Evolutionary conservation across 2,329 filamentous ascomycete genomes (phyloP).

Genomic region (Verticillium dahliae): DNA sequence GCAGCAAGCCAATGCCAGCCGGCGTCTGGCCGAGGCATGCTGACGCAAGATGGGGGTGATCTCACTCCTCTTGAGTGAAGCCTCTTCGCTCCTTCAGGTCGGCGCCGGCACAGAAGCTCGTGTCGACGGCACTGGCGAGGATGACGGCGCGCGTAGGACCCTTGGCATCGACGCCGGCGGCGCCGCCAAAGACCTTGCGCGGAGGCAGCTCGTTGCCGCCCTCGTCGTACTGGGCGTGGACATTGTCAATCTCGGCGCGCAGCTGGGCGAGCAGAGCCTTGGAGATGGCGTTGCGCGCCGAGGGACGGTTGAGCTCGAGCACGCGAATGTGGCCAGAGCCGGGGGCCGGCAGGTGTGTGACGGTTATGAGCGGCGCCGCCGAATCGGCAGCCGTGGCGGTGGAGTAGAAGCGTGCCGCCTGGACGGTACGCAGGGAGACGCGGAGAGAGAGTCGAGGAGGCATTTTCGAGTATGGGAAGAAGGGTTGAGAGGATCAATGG

Average conservation of each 20-base stretch:
- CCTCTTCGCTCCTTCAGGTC: constrained; percentile 82
- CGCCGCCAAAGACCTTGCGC: constrained; percentile 35
- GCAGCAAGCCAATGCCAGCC: too few species aligned
- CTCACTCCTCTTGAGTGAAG: constrained; percentile 74
- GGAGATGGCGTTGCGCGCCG: constrained; percentile 87
- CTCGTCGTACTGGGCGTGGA: constrained; percentile 57
- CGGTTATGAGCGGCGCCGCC: constrained; percentile 52
- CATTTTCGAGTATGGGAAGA: constrained; percentile 17
- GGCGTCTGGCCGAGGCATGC: not conserved
- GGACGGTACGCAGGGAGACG: constrained; percentile 12
- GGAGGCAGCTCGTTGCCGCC: constrained; percentile 44
- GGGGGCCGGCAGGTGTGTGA: constrained; percentile 70
- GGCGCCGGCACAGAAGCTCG: constrained; percentile 87
- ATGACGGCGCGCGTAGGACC: constrained; percentile 73
- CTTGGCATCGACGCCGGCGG: constrained; percentile 34
- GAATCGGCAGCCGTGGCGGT: constrained; percentile 32
- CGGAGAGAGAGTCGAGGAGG: constrained; percentile 20
- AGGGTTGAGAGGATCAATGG: not conserved
- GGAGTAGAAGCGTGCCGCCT: constrained; percentile 29
- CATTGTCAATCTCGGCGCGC: constrained; percentile 62
- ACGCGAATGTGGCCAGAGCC: constrained; percentile 80
- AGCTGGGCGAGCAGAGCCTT: constrained; percentile 67
- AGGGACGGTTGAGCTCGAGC: constrained; percentile 78
- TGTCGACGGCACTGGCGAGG: constrained; percentile 76
- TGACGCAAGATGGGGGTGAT: constrained; percentile 8